These are phyloP conservation scores for Annulohypoxylon moriforme DNA, from an alignment of 495 filamentous ascomycete species.

Conservation along the genomic window DNA sequence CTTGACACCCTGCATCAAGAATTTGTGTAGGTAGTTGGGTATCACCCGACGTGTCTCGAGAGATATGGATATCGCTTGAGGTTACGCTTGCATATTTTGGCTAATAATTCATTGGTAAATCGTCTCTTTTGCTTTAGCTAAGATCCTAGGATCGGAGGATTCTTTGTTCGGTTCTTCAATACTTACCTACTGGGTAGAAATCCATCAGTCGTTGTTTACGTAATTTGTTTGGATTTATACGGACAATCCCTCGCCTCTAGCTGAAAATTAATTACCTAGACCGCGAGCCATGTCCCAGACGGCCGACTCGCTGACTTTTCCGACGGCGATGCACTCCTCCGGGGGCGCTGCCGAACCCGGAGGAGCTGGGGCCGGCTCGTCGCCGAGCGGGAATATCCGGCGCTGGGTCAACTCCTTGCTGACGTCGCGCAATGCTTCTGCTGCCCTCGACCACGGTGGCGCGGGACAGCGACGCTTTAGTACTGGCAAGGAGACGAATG, in stretches of 20 bases:
- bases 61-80: slow-evolving; percentile 10
- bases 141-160: not conserved
- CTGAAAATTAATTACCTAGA: not conserved
- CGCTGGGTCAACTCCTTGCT: slow-evolving; percentile 34
- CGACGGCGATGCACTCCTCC: slow-evolving; percentile 38
- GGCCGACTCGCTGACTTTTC: slow-evolving; percentile 35
- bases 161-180: not conserved
- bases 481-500: slow-evolving; percentile 5
- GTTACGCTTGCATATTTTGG: not conserved
- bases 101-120: slow-evolving; percentile 5
- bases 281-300: slow-evolving; percentile 26
- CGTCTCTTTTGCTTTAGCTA: slow-evolving; percentile 1
- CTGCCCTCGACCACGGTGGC: slow-evolving; percentile 9
- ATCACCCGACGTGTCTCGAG: not conserved
- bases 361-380: slow-evolving; percentile 8
- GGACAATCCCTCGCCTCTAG: not conserved
- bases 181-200: not conserved
- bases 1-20: not conserved
- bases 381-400: slow-evolving; percentile 23
- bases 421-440: slow-evolving; percentile 24
- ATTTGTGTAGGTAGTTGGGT: slow-evolving; percentile 6
- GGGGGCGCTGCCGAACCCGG: slow-evolving; percentile 27
- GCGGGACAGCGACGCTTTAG: not conserved
- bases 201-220: not conserved
- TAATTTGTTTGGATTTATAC: not conserved